phyloP scores from a whole-genome alignment of 2,329 filamentous ascomycete species.

The Leptoxyphium fumago region DNA sequence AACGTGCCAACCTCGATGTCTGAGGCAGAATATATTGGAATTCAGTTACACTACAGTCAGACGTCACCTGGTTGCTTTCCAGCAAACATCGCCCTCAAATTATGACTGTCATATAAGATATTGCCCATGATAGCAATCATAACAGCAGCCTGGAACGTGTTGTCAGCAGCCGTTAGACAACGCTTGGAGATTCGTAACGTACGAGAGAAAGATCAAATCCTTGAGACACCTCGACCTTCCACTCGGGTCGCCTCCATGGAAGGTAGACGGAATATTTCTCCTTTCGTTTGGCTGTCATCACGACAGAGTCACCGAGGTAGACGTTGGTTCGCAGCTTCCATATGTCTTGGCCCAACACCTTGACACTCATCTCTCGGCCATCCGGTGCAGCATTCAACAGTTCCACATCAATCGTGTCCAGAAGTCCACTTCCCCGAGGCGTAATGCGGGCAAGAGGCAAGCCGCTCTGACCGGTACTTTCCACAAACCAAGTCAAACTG shows the following conservation, averaged over 20 bases:
- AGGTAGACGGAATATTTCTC: slow-evolving; percentile 5
- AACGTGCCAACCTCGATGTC: too few relatives aligned
- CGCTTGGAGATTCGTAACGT: too few relatives aligned
- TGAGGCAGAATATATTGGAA: too few relatives aligned
- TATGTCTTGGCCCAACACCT: slow-evolving; percentile 9
- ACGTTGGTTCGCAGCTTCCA: slow-evolving; percentile 7
- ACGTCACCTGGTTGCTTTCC: too few relatives aligned
- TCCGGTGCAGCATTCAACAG: slow-evolving; percentile 5
- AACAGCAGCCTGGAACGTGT: too few relatives aligned
- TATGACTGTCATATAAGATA: too few relatives aligned
- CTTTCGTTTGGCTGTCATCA: slow-evolving; percentile 6
- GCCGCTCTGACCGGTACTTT: too few relatives aligned
- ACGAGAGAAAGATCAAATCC: slow-evolving; percentile 9
- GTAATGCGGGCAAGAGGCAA: slow-evolving; percentile 1
- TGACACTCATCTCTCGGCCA: slow-evolving; percentile 4
- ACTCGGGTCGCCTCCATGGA: slow-evolving; percentile 4
- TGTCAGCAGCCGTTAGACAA: too few relatives aligned
- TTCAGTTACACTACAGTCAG: too few relatives aligned
- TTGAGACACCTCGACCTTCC: slow-evolving; percentile 8
- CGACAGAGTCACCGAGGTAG: slow-evolving; percentile 4
- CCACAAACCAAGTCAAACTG: too few relatives aligned
- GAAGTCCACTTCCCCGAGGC: slow-evolving; percentile 3
- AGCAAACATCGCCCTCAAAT: too few relatives aligned
- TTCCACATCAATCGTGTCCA: slow-evolving; percentile 5
- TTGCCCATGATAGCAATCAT: too few relatives aligned